Conservation (phyloP, 2,329 filamentous ascomycete species). For the Stagonosporopsis rhizophila region DNA sequence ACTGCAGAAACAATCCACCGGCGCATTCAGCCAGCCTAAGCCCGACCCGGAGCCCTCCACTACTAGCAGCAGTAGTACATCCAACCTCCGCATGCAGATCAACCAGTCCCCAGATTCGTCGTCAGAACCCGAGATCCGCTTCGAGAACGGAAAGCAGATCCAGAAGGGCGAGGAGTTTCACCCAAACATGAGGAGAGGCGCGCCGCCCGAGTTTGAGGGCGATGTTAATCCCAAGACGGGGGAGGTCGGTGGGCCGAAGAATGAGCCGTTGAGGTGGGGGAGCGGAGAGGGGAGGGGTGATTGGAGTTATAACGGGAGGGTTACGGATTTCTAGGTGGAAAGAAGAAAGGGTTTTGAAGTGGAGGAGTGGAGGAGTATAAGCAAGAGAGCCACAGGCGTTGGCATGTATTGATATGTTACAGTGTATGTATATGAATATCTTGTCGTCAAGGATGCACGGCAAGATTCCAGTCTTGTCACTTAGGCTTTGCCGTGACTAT, state of each 20-base stretch:
- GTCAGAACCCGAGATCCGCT: background rate
- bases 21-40: slow-evolving; percentile 74
- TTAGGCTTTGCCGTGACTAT: too few relatives aligned
- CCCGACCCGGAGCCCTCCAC: slow-evolving; percentile 34
- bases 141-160: slow-evolving; percentile 43
- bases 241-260: slow-evolving; percentile 96
- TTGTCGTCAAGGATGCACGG: too few relatives aligned
- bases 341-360: too few relatives aligned
- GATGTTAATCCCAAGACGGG: slow-evolving; percentile 92
- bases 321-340: slow-evolving; percentile 76
- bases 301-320: slow-evolving; percentile 95
- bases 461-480: too few relatives aligned
- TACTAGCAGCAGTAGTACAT: slow-evolving; percentile 44
- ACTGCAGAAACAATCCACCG: slow-evolving; percentile 79
- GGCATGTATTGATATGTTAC: background rate
- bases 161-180: slow-evolving; percentile 70
- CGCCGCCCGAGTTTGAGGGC: slow-evolving; percentile 90
- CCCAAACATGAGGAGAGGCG: slow-evolving; percentile 75
- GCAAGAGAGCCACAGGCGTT: background rate
- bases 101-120: slow-evolving; percentile 44
- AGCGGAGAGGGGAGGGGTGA: slow-evolving; percentile 60
- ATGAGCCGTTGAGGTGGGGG: slow-evolving; percentile 92
- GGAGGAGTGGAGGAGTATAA: background rate
- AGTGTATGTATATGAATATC: too few relatives aligned
- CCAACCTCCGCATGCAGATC: slow-evolving; percentile 42